Conservation (phyloP, 768 basidiomycete genomes). For the Mycena epipterygia region DNA sequence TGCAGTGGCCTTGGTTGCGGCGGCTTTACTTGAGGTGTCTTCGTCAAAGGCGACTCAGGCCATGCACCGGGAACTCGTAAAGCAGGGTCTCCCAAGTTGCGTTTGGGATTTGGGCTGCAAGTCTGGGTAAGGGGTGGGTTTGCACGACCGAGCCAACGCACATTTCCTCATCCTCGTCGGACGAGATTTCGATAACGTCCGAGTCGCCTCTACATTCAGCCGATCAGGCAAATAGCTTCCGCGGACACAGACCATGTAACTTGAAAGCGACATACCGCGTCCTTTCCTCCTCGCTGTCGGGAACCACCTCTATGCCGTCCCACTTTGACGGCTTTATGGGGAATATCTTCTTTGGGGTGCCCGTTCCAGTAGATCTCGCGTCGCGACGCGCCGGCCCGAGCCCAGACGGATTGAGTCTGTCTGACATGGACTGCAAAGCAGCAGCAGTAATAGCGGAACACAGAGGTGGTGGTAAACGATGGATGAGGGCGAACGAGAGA, state of each 20-base stretch:
- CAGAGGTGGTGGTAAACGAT: no score
- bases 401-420: neutral
- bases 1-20: no score
- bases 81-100: neutral
- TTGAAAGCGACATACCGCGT: neutral
- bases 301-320: conserved; percentile 52
- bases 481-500: no score
- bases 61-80: conserved; percentile 22
- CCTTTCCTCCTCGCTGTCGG: conserved; percentile 66
- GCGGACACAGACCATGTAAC: conserved; percentile 10
- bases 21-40: no score
- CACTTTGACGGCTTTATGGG: neutral
- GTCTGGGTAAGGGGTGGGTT: neutral
- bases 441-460: neutral
- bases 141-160: neutral
- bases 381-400: conserved; percentile 17
- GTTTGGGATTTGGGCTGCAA: neutral
- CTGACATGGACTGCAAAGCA: neutral
- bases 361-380: neutral
- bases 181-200: conserved; percentile 70
- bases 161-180: conserved; percentile 55
- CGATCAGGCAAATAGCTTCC: conserved; percentile 25
- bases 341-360: neutral
- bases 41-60: neutral
- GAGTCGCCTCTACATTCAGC: conserved; percentile 7